Conservation (phyloP, 345 rosid genomes). For the Boechera stricta region DNA sequence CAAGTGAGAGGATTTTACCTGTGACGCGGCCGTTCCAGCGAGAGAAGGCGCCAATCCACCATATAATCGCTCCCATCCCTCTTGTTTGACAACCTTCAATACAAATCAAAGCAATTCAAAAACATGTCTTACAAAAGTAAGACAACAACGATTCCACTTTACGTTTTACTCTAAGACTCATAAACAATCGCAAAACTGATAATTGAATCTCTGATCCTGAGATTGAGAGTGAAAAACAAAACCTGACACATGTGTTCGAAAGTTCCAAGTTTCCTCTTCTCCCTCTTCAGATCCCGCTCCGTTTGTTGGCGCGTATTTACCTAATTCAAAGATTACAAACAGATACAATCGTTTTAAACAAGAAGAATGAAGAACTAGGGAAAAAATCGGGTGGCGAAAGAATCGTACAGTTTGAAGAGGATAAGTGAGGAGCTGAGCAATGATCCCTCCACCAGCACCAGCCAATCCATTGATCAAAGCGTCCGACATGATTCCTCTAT, state of each 20-base stretch:
- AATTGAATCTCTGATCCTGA: not conserved
- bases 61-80: slow-evolving; percentile 92
- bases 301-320: slow-evolving; percentile 98
- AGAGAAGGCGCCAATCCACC: slow-evolving; percentile 90
- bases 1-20: slow-evolving; percentile 49
- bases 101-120: slow-evolving; percentile 26
- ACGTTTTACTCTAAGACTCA: not conserved
- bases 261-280: slow-evolving; percentile 81
- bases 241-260: slow-evolving; percentile 87
- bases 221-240: not conserved
- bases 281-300: slow-evolving; percentile 82
- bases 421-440: slow-evolving; percentile 92
- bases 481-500: slow-evolving; percentile 69
- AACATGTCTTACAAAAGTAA: not conserved
- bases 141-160: not conserved
- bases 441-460: slow-evolving; percentile 97
- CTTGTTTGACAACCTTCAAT: slow-evolving; percentile 79
- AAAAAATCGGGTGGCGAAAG: not conserved
- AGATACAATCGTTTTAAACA: slow-evolving; percentile 15
- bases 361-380: not conserved
- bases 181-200: not conserved
- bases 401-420: slow-evolving; percentile 87
- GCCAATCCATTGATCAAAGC: slow-evolving; percentile 96
- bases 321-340: slow-evolving; percentile 48
- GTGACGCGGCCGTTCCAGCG: slow-evolving; percentile 93